Percentiles rank a stretch among this genome's conserved stretches.
Conservation (phyloP, 73 alveolate species). For the Effrenium voratum region DNA sequence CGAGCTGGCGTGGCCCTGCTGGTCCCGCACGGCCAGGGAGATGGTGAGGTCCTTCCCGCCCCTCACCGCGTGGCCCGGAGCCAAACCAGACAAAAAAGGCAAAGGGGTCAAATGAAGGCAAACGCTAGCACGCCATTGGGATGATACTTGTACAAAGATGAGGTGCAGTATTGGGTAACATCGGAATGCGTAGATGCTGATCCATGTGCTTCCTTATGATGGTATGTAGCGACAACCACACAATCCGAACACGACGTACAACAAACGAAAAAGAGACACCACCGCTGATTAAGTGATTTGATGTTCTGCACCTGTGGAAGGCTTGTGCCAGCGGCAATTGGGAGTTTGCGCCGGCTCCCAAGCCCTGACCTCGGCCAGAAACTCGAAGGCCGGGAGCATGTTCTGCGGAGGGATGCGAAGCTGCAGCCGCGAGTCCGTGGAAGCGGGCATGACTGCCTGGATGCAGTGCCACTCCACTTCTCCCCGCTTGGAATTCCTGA, state of each 20-base stretch:
- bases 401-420: constrained; percentile 72
- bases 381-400: constrained; percentile 66
- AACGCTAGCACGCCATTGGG: too few species aligned
- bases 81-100: neutral
- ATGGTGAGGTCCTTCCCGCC: constrained; percentile 29
- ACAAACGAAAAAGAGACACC: too few species aligned
- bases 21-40: constrained; percentile 82
- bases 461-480: constrained; percentile 87
- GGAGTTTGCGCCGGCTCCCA: too few species aligned
- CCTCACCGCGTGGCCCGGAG: neutral
- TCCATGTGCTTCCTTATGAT: too few species aligned
- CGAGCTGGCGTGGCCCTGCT: constrained; percentile 73
- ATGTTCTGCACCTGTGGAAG: too few species aligned
- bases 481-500: constrained; percentile 12
- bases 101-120: neutral
- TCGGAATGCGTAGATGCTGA: too few species aligned
- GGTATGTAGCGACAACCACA: too few species aligned
- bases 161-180: too few species aligned
- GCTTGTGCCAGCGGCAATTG: too few species aligned
- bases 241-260: too few species aligned
- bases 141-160: too few species aligned
- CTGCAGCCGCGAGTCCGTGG: neutral
- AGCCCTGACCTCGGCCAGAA: constrained; percentile 81
- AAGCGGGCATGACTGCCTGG: constrained; percentile 36
- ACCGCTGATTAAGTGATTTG: too few species aligned